Evolutionary conservation across 1,284 basidiomycete species (phyloP).

Genomic region (Trametes versicolor): DNA sequence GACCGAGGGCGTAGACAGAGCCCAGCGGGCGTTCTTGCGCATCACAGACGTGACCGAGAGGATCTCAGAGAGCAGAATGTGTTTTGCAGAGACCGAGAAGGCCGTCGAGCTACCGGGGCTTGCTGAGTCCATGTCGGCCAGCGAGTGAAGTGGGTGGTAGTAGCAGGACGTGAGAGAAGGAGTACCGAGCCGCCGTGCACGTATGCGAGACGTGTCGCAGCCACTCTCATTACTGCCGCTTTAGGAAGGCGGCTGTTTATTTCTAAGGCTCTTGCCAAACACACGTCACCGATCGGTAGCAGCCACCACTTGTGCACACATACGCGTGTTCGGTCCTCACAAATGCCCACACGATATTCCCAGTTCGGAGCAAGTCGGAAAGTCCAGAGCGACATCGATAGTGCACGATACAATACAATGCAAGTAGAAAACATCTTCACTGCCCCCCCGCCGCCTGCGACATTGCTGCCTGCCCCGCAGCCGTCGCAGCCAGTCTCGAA

Average conservation of each 20-base stretch:
- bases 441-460: constrained; percentile 50
- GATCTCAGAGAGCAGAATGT: constrained; percentile 90
- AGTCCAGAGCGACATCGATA: constrained; percentile 13
- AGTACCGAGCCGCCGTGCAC: constrained; percentile 9
- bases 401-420: constrained; percentile 31
- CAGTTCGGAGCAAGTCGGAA: not conserved
- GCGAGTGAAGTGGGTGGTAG: not conserved
- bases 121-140: constrained; percentile 28
- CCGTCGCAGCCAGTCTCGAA: constrained; percentile 78
- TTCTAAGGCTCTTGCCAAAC: constrained; percentile 38
- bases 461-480: constrained; percentile 90
- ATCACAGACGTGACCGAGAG: constrained; percentile 94
- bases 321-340: not conserved
- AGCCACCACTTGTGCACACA: not conserved
- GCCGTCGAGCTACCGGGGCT: constrained; percentile 12
- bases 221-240: constrained; percentile 12
- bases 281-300: constrained; percentile 18
- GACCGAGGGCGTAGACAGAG: constrained; percentile 71
- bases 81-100: constrained; percentile 64
- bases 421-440: constrained; percentile 27
- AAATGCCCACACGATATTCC: not conserved
- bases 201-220: constrained; percentile 37
- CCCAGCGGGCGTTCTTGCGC: constrained; percentile 97
- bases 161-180: constrained; percentile 1
- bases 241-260: constrained; percentile 32